Conservation (phyloP, 2,329 filamentous ascomycete genomes). For the Verticillium albo-atrum region DNA sequence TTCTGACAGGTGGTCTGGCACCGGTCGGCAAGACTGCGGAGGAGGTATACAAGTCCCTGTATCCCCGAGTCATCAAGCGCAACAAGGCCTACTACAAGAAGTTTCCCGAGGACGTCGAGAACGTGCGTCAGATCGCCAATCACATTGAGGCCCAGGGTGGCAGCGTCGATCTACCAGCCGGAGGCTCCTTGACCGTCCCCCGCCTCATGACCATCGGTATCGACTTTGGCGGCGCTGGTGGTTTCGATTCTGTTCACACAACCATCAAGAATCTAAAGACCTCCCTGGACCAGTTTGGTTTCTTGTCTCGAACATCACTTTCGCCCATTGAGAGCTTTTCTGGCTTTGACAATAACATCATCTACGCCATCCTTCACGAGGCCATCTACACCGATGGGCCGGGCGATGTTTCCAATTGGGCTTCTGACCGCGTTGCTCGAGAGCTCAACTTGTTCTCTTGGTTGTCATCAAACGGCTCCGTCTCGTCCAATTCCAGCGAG, state of each 20-base stretch:
- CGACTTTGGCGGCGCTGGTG: slow-evolving; percentile 73
- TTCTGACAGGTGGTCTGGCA: slow-evolving; percentile 78
- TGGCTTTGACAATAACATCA: slow-evolving; percentile 69
- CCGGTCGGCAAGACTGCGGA: slow-evolving; percentile 69
- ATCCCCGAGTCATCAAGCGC: slow-evolving; percentile 62
- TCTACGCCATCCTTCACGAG: slow-evolving; percentile 87
- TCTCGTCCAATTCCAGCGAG: slow-evolving; percentile 21
- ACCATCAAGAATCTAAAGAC: slow-evolving; percentile 64
- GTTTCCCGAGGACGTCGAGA: slow-evolving; percentile 72
- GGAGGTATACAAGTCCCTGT: slow-evolving; percentile 70
- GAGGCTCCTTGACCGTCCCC: slow-evolving; percentile 66
- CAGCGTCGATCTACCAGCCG: slow-evolving; percentile 62
- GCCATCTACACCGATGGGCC: slow-evolving; percentile 75
- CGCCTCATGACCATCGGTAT: slow-evolving; percentile 77
- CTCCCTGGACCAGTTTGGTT: slow-evolving; percentile 71
- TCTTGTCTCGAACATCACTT: slow-evolving; percentile 70
- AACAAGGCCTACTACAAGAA: slow-evolving; percentile 81
- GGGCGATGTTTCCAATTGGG: slow-evolving; percentile 65
- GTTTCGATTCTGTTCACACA: slow-evolving; percentile 69
- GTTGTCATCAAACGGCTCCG: slow-evolving; percentile 36
- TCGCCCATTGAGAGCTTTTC: slow-evolving; percentile 61
- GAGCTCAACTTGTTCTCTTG: slow-evolving; percentile 43
- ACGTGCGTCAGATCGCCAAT: slow-evolving; percentile 61
- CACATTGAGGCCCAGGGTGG: slow-evolving; percentile 56
- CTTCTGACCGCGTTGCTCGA: slow-evolving; percentile 61